Base-by-base conservation (phyloP, 2,329 filamentous ascomycete genomes). In the Talaromyces sp. region DNA sequence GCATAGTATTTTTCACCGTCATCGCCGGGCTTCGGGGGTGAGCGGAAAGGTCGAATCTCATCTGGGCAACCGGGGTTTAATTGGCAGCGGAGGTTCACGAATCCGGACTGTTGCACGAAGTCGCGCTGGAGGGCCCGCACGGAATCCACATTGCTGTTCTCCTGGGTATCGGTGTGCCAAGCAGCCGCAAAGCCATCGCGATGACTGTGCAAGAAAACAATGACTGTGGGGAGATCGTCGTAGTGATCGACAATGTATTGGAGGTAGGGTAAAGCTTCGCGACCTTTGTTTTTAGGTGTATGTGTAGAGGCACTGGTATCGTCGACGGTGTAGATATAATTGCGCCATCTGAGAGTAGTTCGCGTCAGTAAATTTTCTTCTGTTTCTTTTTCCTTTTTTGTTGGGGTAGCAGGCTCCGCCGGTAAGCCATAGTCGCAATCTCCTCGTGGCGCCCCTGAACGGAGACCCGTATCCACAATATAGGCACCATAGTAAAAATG, bases 101-200 rank as follows among this genome's bases (percentile, higher is more conserved):
- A 86, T 14, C 83, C 83, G 44, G 76, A 69, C 41, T 74, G 65
- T 36, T 75, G 73, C 3, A 86, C 75, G 52, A 80, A 77, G 11
- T 78, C 70, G 30, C 80, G 65, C 22, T 77, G 77, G 22, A 85
- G 74, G 30, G 72, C 70, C 41, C 75, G 76, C 35, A 85, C 73
- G 3, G 79, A 74, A 3, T 77, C 73, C 14, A 84, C 75, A 16
- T 77, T 79, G 68, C 82, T 81, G 72, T 82, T 78, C 48, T 80
- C 74, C 45, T 77, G 77, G 52, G 79, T 77, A 56, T 84, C 81
- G 63, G 82, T 84, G 68, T 85, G 82, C 82, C 82, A 84, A 32
- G 78, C 74, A 41, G 51, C 63, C 40, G 68, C 63, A 56, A 62
- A 68, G 54, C 68, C 69, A 51, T 72, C 74, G 45, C 82, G 79